Conservation (phyloP, 169 alveolate species). For the Pseudocohnilembus persalinus region DNA sequence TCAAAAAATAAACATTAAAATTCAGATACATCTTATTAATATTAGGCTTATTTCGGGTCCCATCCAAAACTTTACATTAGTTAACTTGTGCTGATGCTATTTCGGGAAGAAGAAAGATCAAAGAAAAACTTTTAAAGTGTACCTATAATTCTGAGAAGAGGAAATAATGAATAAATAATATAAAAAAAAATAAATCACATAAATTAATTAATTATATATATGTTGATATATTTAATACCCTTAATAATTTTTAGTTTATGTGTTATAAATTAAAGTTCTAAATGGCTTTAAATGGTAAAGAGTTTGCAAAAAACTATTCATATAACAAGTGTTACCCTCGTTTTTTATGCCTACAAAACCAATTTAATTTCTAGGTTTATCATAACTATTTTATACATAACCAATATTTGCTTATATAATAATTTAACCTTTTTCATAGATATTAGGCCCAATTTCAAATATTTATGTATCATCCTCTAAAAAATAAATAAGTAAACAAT, state of each 20-base stretch:
- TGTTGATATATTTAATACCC: not conserved
- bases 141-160: too few relatives aligned
- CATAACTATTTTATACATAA: too few relatives aligned
- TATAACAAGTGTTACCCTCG: constrained; percentile 26
- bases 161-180: not conserved
- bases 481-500: too few relatives aligned
- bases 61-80: constrained; percentile 18
- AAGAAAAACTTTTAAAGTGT: not conserved
- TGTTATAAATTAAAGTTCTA: constrained; percentile 9
- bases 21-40: constrained; percentile 7
- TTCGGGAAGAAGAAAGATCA: not conserved
- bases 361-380: not conserved
- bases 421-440: not conserved
- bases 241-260: not conserved
- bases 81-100: not conserved
- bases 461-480: not conserved
- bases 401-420: not conserved
- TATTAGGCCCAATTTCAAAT: not conserved
- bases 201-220: not conserved
- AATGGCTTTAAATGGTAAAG: constrained; percentile 15
- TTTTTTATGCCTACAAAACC: constrained; percentile 1
- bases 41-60: constrained; percentile 14
- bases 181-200: not conserved
- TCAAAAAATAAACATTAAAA: not conserved
- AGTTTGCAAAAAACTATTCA: constrained; percentile 21